These are phyloP conservation scores for Pulicaria dysenterica DNA, from an alignment of 129 eudicot species.

Conservation along the genomic window DNA sequence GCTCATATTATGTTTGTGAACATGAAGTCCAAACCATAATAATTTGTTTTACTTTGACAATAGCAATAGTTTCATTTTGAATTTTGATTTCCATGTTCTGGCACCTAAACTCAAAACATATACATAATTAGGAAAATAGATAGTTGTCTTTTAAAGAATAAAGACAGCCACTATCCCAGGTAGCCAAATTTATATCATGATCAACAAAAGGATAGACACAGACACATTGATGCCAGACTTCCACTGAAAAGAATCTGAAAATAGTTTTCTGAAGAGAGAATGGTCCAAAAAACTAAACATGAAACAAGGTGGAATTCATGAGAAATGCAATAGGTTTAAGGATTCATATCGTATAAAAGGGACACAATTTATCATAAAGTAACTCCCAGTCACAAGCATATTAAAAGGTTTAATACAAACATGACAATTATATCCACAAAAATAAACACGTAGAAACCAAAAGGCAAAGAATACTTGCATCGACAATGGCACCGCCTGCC, in stretches of 20 bases:
- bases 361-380: background rate
- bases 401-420: background rate
- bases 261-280: no score
- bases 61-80: background rate
- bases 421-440: background rate
- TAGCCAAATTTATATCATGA: background rate
- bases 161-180: background rate
- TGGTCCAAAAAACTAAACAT: no score
- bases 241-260: background rate
- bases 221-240: background rate
- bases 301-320: background rate
- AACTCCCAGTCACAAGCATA: background rate
- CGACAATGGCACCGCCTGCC: conserved; percentile 97
- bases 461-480: conserved; percentile 43
- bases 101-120: background rate
- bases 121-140: background rate
- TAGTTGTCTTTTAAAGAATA: background rate
- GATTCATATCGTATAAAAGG: background rate
- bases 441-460: background rate
- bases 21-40: background rate
- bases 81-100: background rate
- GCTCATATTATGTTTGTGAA: background rate
- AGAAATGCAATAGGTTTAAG: background rate
- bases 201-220: background rate
- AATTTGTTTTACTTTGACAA: background rate